Conservation (phyloP, 1,284 basidiomycete genomes). For the Cerrena zonata region DNA sequence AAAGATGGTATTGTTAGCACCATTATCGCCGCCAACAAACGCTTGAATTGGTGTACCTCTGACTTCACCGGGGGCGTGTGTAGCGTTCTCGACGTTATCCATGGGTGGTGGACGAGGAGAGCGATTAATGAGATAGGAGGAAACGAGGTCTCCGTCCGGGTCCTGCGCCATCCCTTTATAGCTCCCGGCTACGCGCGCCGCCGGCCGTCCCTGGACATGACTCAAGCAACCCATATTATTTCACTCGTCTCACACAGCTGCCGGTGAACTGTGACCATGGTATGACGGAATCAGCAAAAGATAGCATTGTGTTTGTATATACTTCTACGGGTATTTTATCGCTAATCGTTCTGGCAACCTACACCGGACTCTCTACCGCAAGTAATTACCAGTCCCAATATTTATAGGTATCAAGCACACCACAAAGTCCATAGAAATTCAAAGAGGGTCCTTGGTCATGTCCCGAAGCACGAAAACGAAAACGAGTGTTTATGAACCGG, state of each 20-base stretch:
- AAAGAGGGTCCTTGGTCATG: background rate
- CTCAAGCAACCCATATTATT: too few relatives aligned
- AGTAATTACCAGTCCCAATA: background rate
- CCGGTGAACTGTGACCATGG: too few relatives aligned
- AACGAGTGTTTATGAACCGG: constrained; percentile 35
- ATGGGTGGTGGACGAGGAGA: background rate
- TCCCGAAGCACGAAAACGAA: background rate
- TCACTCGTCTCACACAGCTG: too few relatives aligned
- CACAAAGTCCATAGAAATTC: background rate
- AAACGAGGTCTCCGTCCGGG: background rate
- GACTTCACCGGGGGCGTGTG: background rate
- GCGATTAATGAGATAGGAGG: background rate
- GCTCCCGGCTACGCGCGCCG: background rate
- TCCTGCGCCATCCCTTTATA: background rate
- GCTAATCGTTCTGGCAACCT: background rate
- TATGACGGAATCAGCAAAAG: too few relatives aligned
- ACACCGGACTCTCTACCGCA: background rate
- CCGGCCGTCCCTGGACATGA: background rate
- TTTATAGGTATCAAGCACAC: too few relatives aligned
- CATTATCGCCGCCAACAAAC: background rate
- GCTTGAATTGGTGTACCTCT: too few relatives aligned
- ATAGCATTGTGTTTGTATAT: background rate
- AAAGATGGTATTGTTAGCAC: background rate
- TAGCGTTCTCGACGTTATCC: background rate
- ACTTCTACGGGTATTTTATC: background rate